phyloP scores from a whole-genome alignment of 495 filamentous ascomycete species.

The Patellaria atrata region DNA sequence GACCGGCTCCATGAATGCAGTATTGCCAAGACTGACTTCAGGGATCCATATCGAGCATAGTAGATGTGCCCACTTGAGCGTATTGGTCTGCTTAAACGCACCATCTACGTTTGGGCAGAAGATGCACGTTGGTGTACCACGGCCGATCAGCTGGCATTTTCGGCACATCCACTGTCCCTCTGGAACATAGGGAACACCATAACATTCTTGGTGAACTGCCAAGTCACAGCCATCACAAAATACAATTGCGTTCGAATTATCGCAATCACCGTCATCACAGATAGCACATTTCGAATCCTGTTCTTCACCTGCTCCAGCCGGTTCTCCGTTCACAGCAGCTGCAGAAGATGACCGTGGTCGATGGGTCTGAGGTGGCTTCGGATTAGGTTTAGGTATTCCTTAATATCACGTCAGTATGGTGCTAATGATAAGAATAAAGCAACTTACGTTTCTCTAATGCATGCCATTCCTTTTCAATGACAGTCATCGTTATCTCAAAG shows the following conservation, averaged over 20 bases:
- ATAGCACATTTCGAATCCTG: constrained; percentile 96
- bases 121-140: constrained; percentile 85
- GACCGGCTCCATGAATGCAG: constrained; percentile 94
- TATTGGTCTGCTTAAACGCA: constrained; percentile 95
- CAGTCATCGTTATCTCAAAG: constrained; percentile 95
- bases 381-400: constrained; percentile 82
- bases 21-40: constrained; percentile 89
- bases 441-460: constrained; percentile 66
- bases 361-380: constrained; percentile 87
- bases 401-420: neutral
- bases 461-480: constrained; percentile 98
- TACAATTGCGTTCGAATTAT: constrained; percentile 99
- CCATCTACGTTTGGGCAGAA: constrained; percentile 97
- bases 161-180: constrained; percentile 98
- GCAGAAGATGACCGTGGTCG: constrained; percentile 81
- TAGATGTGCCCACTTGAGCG: constrained; percentile 89
- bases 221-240: constrained; percentile 98
- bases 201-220: constrained; percentile 97
- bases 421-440: neutral
- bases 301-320: constrained; percentile 67
- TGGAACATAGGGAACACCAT: constrained; percentile 96
- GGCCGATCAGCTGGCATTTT: constrained; percentile 89
- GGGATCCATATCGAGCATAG: constrained; percentile 98
- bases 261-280: constrained; percentile 95
- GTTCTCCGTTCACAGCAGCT: constrained; percentile 82